Conservation (phyloP, 257 asterid genomes). For the Salvia splendens region DNA sequence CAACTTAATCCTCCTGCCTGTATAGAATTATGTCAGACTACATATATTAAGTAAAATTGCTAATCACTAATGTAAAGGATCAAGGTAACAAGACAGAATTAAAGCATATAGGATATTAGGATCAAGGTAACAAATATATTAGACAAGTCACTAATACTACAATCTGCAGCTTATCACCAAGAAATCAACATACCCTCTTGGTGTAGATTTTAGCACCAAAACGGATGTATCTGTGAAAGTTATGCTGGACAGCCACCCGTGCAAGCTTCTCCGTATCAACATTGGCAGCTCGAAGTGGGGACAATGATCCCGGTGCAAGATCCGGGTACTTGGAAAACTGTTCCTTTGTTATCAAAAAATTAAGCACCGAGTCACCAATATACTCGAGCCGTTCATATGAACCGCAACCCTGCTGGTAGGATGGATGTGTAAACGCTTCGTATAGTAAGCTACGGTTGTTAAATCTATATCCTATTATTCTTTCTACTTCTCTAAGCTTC, state of each 20-base stretch:
- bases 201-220: constrained; percentile 46
- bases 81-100: constrained; percentile 8
- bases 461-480: constrained; percentile 65
- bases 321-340: constrained; percentile 63
- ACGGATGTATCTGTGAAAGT: constrained; percentile 62
- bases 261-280: constrained; percentile 95
- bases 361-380: constrained; percentile 73
- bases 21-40: background rate
- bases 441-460: constrained; percentile 49
- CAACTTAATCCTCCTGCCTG: background rate
- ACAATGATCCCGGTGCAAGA: constrained; percentile 69
- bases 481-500: constrained; percentile 59
- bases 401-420: constrained; percentile 46
- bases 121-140: background rate
- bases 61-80: background rate
- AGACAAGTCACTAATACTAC: constrained; percentile 11
- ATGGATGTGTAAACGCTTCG: constrained; percentile 77
- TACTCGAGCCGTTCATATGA: constrained; percentile 83
- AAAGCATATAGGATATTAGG: too few relatives aligned
- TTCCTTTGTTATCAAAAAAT: constrained; percentile 62
- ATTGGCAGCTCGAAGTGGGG: constrained; percentile 88
- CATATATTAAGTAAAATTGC: background rate
- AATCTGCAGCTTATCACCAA: constrained; percentile 7
- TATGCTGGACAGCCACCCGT: constrained; percentile 67
- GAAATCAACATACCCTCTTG: constrained; percentile 47